phyloP scores from a whole-genome alignment of 2,329 filamentous ascomycete genomes.

The Aspergillus spinulosporus region DNA sequence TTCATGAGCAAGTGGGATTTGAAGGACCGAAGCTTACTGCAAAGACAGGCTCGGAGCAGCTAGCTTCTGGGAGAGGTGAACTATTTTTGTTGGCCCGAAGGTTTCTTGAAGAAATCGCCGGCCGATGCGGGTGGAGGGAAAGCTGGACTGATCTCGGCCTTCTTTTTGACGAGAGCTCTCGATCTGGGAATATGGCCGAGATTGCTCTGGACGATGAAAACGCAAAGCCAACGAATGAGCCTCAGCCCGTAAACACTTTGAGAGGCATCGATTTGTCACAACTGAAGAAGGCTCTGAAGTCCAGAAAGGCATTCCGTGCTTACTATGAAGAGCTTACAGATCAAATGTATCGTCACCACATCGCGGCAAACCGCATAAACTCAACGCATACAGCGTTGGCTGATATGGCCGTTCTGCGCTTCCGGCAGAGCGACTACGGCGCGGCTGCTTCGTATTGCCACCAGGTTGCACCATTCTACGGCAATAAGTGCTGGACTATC shows the following conservation, averaged over 20 bases:
- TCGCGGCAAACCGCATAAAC: conserved; percentile 73
- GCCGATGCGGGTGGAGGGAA: conserved; percentile 70
- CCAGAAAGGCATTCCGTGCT: conserved; percentile 63
- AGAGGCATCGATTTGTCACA: conserved; percentile 58
- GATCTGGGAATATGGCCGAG: conserved; percentile 35
- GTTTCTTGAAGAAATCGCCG: conserved; percentile 72
- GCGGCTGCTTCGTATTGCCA: conserved; percentile 77
- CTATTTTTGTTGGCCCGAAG: conserved; percentile 77
- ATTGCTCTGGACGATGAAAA: conserved; percentile 35
- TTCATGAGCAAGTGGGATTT: conserved; percentile 49
- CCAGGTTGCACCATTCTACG: conserved; percentile 75
- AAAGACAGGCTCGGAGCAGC: conserved; percentile 69
- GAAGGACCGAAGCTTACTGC: conserved; percentile 31
- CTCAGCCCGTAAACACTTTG: conserved; percentile 27
- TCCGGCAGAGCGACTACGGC: conserved; percentile 69
- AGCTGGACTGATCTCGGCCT: conserved; percentile 66
- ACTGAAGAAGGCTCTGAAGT: conserved; percentile 62
- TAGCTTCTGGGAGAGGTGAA: conserved; percentile 80
- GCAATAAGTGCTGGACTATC: conserved; percentile 72
- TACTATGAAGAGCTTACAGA: conserved; percentile 78
- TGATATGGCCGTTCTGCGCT: conserved; percentile 84
- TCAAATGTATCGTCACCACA: conserved; percentile 78
- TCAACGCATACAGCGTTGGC: conserved; percentile 75
- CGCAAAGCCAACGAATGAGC: conserved; percentile 19
- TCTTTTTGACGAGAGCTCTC: conserved; percentile 37